phyloP scores from a whole-genome alignment of 495 filamentous ascomycete genomes.

The Hypoxylon perforatum region DNA sequence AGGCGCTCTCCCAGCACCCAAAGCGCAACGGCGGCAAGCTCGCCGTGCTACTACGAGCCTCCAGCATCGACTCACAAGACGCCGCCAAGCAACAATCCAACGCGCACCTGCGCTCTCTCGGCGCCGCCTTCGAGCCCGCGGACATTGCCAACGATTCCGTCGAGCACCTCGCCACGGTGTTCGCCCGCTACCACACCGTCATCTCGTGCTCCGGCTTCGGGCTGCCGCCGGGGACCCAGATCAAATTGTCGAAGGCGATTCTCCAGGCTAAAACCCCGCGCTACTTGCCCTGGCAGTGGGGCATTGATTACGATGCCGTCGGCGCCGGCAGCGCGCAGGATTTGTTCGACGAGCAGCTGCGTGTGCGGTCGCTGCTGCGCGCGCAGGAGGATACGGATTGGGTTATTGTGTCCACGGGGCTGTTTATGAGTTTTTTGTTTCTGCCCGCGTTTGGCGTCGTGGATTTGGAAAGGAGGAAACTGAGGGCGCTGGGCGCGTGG shows the following conservation, averaged over 20 bases:
- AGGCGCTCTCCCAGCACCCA: conserved; percentile 57
- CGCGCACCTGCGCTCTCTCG: conserved; percentile 43
- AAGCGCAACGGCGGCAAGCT: conserved; percentile 44
- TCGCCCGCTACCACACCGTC: conserved; percentile 61
- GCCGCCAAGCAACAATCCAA: conserved; percentile 42
- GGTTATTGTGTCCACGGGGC: conserved; percentile 69
- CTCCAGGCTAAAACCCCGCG: conserved; percentile 56
- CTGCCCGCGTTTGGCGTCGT: conserved; percentile 68
- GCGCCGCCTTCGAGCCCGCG: conserved; percentile 55
- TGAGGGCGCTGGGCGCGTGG: conserved; percentile 67
- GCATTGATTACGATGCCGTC: conserved; percentile 71
- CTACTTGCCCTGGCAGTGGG: conserved; percentile 75
- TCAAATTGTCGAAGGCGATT: conserved; percentile 62
- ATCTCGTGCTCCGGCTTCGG: conserved; percentile 67
- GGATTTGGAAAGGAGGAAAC: conserved; percentile 44
- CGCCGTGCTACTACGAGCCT: conserved; percentile 62
- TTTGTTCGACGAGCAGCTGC: conserved; percentile 71
- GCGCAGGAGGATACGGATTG: conserved; percentile 60
- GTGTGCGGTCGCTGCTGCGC: conserved; percentile 64
- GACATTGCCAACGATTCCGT: conserved; percentile 58
- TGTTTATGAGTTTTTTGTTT: conserved; percentile 75
- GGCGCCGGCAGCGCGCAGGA: conserved; percentile 64
- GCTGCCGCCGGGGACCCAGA: conserved; percentile 60
- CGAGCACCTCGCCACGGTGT: conserved; percentile 54
- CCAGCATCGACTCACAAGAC: conserved; percentile 51